Base-by-base conservation (phyloP, 1,139 yeast species). In the Scheffersomyces parashehatae region DNA sequence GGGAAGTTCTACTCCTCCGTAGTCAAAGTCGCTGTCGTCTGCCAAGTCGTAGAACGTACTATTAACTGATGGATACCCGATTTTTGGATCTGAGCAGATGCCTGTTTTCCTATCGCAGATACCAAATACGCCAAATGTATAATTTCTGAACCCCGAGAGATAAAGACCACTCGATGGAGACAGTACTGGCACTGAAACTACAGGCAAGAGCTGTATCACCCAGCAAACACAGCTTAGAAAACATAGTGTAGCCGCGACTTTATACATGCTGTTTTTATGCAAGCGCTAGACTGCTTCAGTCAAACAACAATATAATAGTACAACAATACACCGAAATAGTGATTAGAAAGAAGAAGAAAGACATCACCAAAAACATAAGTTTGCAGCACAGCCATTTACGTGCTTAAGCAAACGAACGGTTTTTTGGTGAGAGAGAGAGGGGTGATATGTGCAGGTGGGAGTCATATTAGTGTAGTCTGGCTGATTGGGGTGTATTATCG, bases 101-200 rank as follows among this genome's bases (percentile, higher is more conserved):
- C 54, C 46, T 7, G 54, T 48, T 13, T 45, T 46, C 33, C 56
- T 48, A 45, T 71, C 67, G 53, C 79, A 74, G 29, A 73, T 52
- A 2, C 79, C 79, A 55, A 73, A 70, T 12, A 74, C 77, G 2
- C 79, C 79, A 56, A 67, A 74, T n/a, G 67, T 61, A 42, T 60
- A 54, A 50, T 65, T 62, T 32, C 60, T 58, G 49, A 59, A 69
- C 16, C 53, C 51, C 14, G 74, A 68, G 20, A 71, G 58, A 45
- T 61, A 64, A 24, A 71, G 49, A 29, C 55, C 50, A 28, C 55
- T 50, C 43, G 38, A 52, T 35, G 54, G 52, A 30, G 29, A 28
- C 2, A 78, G 70, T n/a, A 74, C 48, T 3, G 79, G 79, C 5
- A 73, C 79, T 5, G 77, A 64, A 29, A 74, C 62, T 35, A 74